phyloP scores from a whole-genome alignment of 164 flowering plant genomes.

The Vitis amurensis region DNA sequence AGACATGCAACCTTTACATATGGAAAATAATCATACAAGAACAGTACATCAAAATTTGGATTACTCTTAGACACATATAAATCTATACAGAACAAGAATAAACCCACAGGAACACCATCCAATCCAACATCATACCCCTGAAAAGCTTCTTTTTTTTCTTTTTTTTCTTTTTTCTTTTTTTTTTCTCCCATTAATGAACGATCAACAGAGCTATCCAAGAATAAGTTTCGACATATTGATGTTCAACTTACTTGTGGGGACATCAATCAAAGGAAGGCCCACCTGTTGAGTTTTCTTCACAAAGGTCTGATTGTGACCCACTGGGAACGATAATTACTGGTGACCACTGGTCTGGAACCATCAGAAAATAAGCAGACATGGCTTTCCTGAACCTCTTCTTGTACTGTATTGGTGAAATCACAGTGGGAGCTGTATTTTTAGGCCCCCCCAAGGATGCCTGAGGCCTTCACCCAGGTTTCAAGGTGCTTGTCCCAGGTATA shows the following conservation, averaged over 20 bases:
- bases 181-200: too few species aligned
- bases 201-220: too few species aligned
- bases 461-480: conserved; percentile 64
- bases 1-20: too few species aligned
- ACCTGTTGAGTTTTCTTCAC: conserved; percentile 52
- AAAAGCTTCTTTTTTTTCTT: too few species aligned
- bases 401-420: conserved; percentile 59
- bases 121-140: too few species aligned
- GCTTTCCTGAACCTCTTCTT: conserved; percentile 63
- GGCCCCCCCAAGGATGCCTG: conserved; percentile 63
- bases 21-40: too few species aligned
- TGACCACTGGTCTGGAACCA: conserved; percentile 72
- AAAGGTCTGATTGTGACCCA: conserved; percentile 53
- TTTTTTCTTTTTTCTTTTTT: too few species aligned
- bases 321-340: conserved; percentile 57
- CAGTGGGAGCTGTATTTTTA: conserved; percentile 50
- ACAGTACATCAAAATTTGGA: too few species aligned
- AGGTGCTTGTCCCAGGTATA: conserved; percentile 72
- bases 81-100: too few species aligned
- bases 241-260: conserved; percentile 22
- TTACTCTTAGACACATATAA: too few species aligned
- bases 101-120: too few species aligned
- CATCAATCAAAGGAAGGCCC: conserved; percentile 33
- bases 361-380: conserved; percentile 53
- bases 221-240: background rate